phyloP scores from a whole-genome alignment of 2,329 filamentous ascomycete species.

The Diaporthe nobilis region DNA sequence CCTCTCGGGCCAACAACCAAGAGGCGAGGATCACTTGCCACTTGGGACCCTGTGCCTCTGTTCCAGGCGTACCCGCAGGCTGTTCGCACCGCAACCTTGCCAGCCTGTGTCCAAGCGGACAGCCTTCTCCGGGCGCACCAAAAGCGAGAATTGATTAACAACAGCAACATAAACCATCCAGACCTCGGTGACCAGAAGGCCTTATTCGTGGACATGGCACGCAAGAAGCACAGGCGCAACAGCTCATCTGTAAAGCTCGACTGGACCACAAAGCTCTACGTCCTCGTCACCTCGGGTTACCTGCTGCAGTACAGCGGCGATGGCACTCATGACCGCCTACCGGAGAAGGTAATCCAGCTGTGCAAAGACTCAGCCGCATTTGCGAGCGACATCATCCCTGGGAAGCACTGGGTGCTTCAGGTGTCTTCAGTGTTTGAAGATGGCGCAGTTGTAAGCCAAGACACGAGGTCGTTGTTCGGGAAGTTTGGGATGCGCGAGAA shows the following conservation, averaged over 20 bases:
- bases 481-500: constrained; percentile 72
- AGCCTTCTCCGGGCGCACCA: constrained; percentile 74
- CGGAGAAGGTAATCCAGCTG: constrained; percentile 81
- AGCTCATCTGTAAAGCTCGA: constrained; percentile 66
- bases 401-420: constrained; percentile 84
- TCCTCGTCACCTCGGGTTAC: constrained; percentile 79
- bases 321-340: constrained; percentile 78
- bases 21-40: constrained; percentile 53
- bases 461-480: constrained; percentile 74
- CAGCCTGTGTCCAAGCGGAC: constrained; percentile 78
- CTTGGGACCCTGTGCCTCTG: constrained; percentile 80
- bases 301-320: constrained; percentile 81
- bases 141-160: constrained; percentile 57
- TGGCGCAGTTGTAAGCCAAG: constrained; percentile 64
- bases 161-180: constrained; percentile 33
- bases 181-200: constrained; percentile 39
- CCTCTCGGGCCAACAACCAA: constrained; percentile 34
- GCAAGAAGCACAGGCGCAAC: constrained; percentile 63
- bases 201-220: constrained; percentile 57
- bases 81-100: constrained; percentile 79
- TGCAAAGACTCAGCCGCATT: constrained; percentile 84
- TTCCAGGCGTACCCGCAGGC: constrained; percentile 92
- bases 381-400: constrained; percentile 84
- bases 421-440: constrained; percentile 76
- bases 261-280: constrained; percentile 80